Base-by-base conservation (phyloP, 768 basidiomycete species). In the Phallus indusiatus region DNA sequence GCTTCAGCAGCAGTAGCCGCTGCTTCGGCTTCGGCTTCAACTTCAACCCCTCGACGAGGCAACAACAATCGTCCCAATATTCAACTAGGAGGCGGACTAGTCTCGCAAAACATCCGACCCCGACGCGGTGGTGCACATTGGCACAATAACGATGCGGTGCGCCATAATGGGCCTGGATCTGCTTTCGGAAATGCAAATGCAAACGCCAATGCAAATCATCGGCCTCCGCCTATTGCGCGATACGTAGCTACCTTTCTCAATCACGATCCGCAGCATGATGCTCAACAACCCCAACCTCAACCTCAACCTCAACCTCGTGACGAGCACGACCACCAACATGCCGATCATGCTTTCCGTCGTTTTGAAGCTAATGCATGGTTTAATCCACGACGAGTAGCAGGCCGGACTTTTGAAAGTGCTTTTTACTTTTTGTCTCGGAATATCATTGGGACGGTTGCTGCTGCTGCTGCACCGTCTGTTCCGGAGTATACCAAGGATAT, bases 401-500 rank as follows among this genome's bases (percentile, higher is more conserved):
- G 47, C 9, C n/a, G 47, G 47, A 48, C 47, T n/a, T 9, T 48
- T 2, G n/a, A n/a, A 9, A 21, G 47, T 21, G 47, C n/a, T n/a
- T n/a, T 21, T n/a, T 21, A 3, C 47, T 28, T 28, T 28, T 21
- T 48, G 47, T n/a, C n/a, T 48, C n/a, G 47, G 47, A 21, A n/a
- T n/a, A n/a, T 48, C 47, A n/a, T 48, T n/a, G 47, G 47, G n/a
- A 48, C 47, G 47, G 47, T 9, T 48, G n/a, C 56, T 33, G 17
- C 47, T 1, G 56, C 34, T 21, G 47, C 47, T n/a, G 33, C 33
- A 11, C 33, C 33, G 20, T 36, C 35, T 5, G 49, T 47, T 9
- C 54, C 72, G 17, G 75, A 80, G 60, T 88, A 88, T 64, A 75
- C 74, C 60, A 65, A 72, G 1, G 72, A 72, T n/a, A 86, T 81